These are phyloP conservation scores for Shiraia sp. DNA, from an alignment of 2,329 filamentous ascomycete genomes.

Conservation along the genomic window DNA sequence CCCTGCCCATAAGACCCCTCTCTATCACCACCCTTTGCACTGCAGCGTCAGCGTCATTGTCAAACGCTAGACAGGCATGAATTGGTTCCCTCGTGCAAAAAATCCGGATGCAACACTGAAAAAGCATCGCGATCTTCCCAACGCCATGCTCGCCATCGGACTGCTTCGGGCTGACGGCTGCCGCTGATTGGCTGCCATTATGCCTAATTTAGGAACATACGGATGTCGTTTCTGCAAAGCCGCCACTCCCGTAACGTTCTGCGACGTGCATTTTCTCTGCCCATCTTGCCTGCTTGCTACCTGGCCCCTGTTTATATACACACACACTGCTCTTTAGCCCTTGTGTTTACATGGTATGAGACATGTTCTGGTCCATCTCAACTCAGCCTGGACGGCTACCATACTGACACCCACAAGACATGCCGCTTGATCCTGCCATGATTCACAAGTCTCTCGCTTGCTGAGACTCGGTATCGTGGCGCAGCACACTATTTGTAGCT, in stretches of 20 bases:
- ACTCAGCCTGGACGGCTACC: no score
- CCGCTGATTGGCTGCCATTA: slow-evolving; percentile 1
- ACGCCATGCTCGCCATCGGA: not conserved
- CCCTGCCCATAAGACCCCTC: no score
- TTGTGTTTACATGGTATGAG: not conserved
- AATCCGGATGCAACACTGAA: no score
- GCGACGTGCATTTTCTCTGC: no score
- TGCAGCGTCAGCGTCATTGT: not conserved
- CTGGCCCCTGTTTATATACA: not conserved
- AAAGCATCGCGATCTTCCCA: slow-evolving; percentile 1
- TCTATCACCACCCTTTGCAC: not conserved
- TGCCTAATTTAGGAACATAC: slow-evolving; percentile 5
- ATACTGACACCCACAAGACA: no score
- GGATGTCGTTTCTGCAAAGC: slow-evolving; percentile 1
- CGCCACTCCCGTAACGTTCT: slow-evolving; percentile 2
- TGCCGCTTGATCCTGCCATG: not conserved
- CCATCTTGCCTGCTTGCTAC: no score
- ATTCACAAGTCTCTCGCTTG: not conserved
- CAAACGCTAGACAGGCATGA: no score
- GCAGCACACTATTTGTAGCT: no score
- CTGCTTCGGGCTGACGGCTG: not conserved
- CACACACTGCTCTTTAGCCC: not conserved
- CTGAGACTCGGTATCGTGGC: no score
- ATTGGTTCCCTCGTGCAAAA: no score
- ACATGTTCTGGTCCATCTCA: no score